Evolutionary conservation across 768 basidiomycete species (phyloP).

Genomic region (Mycena polygramma): DNA sequence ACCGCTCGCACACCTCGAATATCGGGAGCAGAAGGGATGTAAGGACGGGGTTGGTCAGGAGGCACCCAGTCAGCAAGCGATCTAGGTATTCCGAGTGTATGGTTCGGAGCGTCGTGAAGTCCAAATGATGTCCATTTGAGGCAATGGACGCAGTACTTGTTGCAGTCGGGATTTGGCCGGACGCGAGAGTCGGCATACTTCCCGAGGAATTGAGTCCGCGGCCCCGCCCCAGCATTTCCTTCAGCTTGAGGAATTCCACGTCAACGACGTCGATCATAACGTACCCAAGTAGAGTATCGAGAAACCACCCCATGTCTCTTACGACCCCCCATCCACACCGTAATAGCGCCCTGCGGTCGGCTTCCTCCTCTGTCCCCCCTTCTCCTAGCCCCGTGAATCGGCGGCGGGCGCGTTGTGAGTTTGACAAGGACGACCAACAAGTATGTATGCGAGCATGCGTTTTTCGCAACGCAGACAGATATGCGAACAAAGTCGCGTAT

Average conservation of each 20-base stretch:
- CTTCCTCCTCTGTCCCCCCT: conserved; percentile 84
- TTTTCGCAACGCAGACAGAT: conserved; percentile 86
- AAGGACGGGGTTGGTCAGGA: conserved; percentile 76
- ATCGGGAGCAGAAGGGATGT: conserved; percentile 77
- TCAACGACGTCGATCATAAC: conserved; percentile 94
- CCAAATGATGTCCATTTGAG: conserved; percentile 59
- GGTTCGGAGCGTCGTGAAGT: conserved; percentile 87
- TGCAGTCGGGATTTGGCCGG: conserved; percentile 38
- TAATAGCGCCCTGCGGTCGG: conserved; percentile 72
- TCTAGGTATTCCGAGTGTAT: conserved; percentile 89
- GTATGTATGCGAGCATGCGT: conserved; percentile 84
- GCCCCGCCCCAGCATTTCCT: conserved; percentile 62
- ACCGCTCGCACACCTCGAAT: conserved; percentile 86
- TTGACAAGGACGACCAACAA: conserved; percentile 89
- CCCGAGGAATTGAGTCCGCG: conserved; percentile 33
- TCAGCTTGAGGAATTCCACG: conserved; percentile 81
- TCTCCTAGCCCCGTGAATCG: conserved; percentile 91
- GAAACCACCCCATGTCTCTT: conserved; percentile 91
- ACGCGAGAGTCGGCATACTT: conserved; percentile 28
- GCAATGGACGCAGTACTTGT: conserved; percentile 44
- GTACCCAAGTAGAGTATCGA: conserved; percentile 86
- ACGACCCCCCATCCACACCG: conserved; percentile 91
- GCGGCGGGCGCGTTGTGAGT: conserved; percentile 85
- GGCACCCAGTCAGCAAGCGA: conserved; percentile 81
- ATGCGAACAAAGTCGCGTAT: conserved; percentile 85